Conservation (phyloP, 495 filamentous ascomycete species). For the Penicillium dipodomyicola region DNA sequence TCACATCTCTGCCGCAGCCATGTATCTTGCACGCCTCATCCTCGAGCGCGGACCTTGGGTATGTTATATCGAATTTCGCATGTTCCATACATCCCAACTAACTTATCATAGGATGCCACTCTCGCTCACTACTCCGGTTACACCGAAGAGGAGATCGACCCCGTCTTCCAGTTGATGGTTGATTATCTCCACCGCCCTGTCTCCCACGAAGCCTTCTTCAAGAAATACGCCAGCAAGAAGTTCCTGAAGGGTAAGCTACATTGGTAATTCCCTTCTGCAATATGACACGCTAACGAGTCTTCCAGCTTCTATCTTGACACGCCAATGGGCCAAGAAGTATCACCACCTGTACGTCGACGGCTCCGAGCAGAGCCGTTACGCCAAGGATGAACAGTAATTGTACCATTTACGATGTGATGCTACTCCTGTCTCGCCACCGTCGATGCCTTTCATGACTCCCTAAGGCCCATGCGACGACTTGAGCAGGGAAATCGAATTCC, state of each 20-base stretch:
- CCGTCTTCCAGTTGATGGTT: constrained; percentile 90
- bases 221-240: constrained; percentile 98
- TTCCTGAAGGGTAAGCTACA: constrained; percentile 80
- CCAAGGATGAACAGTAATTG: constrained; percentile 42
- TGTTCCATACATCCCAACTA: constrained; percentile 19
- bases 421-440: constrained; percentile 28
- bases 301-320: constrained; percentile 83
- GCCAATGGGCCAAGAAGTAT: constrained; percentile 86
- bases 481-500: constrained; percentile 35
- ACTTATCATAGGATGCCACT: constrained; percentile 66
- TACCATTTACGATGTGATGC: constrained; percentile 30
- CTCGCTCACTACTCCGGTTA: constrained; percentile 94
- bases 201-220: constrained; percentile 94
- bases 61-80: constrained; percentile 34
- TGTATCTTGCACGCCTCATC: constrained; percentile 91
- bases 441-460: constrained; percentile 28
- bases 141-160: constrained; percentile 84
- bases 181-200: constrained; percentile 90
- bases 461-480: constrained; percentile 25
- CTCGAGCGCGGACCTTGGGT: constrained; percentile 89
- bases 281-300: constrained; percentile 15
- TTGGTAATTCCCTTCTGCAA: background rate
- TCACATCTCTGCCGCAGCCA: constrained; percentile 84
- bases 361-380: constrained; percentile 39
- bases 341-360: constrained; percentile 45